phyloP scores from a whole-genome alignment of 441 rosid species.

The Populus hybrid region DNA sequence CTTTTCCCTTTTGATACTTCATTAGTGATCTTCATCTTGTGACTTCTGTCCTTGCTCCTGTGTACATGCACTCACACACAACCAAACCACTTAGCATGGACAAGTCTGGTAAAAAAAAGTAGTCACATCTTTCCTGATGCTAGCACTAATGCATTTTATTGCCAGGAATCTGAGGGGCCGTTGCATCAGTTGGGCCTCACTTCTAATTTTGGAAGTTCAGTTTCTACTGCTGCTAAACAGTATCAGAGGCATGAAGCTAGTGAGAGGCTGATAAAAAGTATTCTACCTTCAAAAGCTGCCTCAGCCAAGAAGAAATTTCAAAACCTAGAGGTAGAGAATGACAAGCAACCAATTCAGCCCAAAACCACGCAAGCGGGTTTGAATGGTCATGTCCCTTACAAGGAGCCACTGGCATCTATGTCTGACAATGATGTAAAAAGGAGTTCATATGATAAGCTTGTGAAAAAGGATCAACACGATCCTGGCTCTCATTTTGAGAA shows the following conservation, averaged over 20 bases:
- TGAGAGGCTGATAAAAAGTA: slow-evolving; percentile 53
- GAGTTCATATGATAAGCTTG: background rate
- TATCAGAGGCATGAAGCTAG: slow-evolving; percentile 40
- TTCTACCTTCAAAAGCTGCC: slow-evolving; percentile 35
- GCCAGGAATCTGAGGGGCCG: slow-evolving; percentile 31
- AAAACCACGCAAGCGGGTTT: background rate
- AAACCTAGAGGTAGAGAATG: background rate
- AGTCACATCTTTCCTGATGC: slow-evolving; percentile 7
- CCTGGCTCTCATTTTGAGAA: background rate
- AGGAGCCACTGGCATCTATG: background rate
- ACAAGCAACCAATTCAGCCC: background rate
- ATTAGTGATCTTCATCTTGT: background rate
- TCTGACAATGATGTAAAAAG: background rate
- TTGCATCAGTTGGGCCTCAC: slow-evolving; percentile 34
- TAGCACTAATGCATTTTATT: slow-evolving; percentile 19
- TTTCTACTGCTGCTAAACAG: slow-evolving; percentile 35
- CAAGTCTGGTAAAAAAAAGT: background rate
- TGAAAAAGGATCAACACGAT: background rate
- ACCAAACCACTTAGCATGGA: background rate
- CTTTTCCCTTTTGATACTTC: background rate
- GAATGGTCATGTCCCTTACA: background rate
- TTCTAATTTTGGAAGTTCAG: slow-evolving; percentile 25
- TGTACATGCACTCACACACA: background rate
- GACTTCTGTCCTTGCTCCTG: background rate
- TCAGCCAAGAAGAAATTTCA: slow-evolving; percentile 47